phyloP scores from a whole-genome alignment of 2,329 filamentous ascomycete species.

The Diatrype stigma region DNA sequence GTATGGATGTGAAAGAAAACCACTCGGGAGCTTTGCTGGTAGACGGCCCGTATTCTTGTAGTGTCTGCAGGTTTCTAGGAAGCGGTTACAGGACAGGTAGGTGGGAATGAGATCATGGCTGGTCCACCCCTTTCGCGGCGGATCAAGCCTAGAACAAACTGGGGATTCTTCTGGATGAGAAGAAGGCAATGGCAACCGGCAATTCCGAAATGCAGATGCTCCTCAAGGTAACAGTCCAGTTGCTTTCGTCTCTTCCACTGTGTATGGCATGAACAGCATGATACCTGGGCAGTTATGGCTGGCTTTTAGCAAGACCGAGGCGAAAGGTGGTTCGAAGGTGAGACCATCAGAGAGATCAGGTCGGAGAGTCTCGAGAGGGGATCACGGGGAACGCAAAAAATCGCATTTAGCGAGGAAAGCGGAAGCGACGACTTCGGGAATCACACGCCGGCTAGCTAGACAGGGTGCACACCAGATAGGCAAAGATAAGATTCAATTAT shows the following conservation, averaged over 20 bases:
- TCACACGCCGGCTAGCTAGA: background rate
- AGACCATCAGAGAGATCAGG: background rate
- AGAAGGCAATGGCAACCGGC: background rate
- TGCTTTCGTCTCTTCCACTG: too few relatives aligned
- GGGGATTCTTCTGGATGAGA: background rate
- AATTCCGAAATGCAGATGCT: background rate
- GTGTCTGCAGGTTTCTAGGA: conserved; percentile 8
- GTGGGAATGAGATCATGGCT: background rate
- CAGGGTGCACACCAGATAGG: background rate
- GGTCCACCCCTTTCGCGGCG: background rate
- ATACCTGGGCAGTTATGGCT: too few relatives aligned
- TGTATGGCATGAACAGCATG: too few relatives aligned
- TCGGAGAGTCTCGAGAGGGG: background rate
- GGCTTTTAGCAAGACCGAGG: background rate
- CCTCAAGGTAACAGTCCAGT: background rate
- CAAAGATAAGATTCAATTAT: background rate
- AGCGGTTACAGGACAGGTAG: background rate
- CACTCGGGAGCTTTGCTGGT: conserved; percentile 10
- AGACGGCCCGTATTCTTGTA: conserved; percentile 16
- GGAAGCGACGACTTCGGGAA: background rate
- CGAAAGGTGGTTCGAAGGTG: background rate
- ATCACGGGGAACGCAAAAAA: background rate
- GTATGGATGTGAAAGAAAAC: background rate
- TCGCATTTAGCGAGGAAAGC: background rate
- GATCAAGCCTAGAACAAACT: background rate